A percentile compares a stretch with the other conserved stretches of the same genome.
These are phyloP conservation scores for Chaetothyriales sp. DNA, from an alignment of 2,329 filamentous ascomycete genomes.

Conservation along the genomic window DNA sequence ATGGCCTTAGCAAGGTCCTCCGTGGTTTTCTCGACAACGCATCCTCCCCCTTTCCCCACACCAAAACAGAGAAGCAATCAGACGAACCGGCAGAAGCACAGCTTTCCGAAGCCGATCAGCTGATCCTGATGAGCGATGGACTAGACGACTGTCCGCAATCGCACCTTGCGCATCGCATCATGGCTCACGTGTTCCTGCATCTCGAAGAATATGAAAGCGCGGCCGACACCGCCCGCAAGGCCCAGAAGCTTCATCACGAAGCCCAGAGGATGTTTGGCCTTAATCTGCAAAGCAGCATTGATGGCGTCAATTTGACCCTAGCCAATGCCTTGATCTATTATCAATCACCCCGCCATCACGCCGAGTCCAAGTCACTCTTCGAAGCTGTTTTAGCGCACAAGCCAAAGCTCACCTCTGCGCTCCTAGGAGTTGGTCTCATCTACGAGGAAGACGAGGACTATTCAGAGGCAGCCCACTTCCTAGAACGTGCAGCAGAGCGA, in stretches of 20 bases:
- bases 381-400: constrained; percentile 66
- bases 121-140: constrained; percentile 68
- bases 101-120: constrained; percentile 60
- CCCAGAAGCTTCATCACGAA: constrained; percentile 9
- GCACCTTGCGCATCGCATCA: constrained; percentile 66
- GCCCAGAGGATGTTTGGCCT: constrained; percentile 49
- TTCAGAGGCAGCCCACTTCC: constrained; percentile 63
- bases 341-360: constrained; percentile 77
- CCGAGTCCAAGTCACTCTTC: constrained; percentile 76
- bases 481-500: constrained; percentile 59
- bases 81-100: constrained; percentile 41
- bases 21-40: constrained; percentile 70
- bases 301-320: constrained; percentile 63
- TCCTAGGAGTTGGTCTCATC: constrained; percentile 83
- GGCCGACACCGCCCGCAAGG: constrained; percentile 51
- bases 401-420: constrained; percentile 59
- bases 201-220: constrained; percentile 75
- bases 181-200: constrained; percentile 69
- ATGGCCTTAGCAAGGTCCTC: constrained; percentile 68
- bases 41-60: constrained; percentile 62
- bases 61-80: constrained; percentile 30
- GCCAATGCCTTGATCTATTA: constrained; percentile 83
- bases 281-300: constrained; percentile 52
- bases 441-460: constrained; percentile 90
- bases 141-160: constrained; percentile 52